A percentile compares a stretch with the other conserved stretches of the same genome.
phyloP scores from a whole-genome alignment of 441 rosid genomes.

The Gossypium lobatum region DNA sequence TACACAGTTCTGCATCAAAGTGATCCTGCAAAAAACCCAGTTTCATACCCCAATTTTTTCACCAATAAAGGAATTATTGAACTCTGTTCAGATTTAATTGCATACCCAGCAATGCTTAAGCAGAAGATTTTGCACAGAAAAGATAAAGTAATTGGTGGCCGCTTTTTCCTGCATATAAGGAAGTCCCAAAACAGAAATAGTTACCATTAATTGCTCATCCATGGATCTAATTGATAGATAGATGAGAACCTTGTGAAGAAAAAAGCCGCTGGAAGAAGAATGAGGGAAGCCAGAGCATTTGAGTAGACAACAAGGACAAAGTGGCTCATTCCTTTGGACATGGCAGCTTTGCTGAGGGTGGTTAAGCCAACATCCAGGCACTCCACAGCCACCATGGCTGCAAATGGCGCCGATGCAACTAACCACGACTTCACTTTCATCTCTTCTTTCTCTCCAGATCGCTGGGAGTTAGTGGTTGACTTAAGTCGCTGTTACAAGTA shows the following conservation, averaged over 20 bases:
- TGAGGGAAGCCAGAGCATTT: constrained; percentile 23
- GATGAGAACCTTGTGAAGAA: constrained; percentile 2
- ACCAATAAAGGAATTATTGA: neutral
- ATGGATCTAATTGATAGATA: constrained; percentile 10
- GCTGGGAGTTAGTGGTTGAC: neutral
- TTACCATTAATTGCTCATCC: neutral
- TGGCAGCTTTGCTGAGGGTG: constrained; percentile 31
- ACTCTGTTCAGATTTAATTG: neutral
- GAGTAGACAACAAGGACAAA: constrained; percentile 30
- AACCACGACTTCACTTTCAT: constrained; percentile 12
- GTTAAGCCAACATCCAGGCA: constrained; percentile 29
- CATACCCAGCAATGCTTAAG: constrained; percentile 44
- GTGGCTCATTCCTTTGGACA: constrained; percentile 35
- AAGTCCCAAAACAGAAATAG: neutral
- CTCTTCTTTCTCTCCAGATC: neutral
- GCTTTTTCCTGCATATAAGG: constrained; percentile 22
- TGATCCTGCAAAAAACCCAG: constrained; percentile 17
- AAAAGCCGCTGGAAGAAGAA: constrained; percentile 27
- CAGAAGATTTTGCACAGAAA: constrained; percentile 43
- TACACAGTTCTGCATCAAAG: too few species aligned
- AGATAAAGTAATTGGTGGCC: constrained; percentile 33
- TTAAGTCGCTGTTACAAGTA: neutral
- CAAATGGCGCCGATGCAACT: constrained; percentile 17
- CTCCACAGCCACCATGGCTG: constrained; percentile 27
- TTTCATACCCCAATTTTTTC: neutral